Percentiles rank a stretch among this genome's conserved stretches.
Conservation (phyloP, 2,329 filamentous ascomycete genomes). For the Fusarium aywerte region DNA sequence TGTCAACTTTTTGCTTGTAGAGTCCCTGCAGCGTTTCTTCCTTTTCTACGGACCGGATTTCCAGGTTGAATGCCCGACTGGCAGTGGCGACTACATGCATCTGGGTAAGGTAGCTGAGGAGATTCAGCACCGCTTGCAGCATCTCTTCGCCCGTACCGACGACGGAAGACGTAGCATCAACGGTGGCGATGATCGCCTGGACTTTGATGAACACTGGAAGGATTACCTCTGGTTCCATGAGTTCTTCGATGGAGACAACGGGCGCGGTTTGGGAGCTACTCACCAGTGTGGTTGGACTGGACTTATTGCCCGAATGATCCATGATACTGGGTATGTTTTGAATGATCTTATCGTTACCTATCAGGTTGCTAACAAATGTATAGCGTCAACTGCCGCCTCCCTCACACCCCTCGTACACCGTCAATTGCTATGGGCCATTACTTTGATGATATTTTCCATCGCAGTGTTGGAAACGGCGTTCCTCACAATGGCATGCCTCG, state of each 20-base stretch:
- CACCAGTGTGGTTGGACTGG: constrained; percentile 99
- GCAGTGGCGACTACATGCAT: constrained; percentile 95
- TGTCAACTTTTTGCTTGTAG: constrained; percentile 93
- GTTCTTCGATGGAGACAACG: constrained; percentile 94
- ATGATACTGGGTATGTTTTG: constrained; percentile 86
- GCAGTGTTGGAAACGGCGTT: constrained; percentile 52
- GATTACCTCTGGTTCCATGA: constrained; percentile 91
- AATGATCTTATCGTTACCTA: neutral
- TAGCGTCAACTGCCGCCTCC: constrained; percentile 87
- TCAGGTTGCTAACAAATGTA: constrained; percentile 53
- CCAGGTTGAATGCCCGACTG: constrained; percentile 92
- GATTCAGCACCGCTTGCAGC: constrained; percentile 92
- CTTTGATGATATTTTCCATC: constrained; percentile 86
- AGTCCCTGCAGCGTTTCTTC: constrained; percentile 94
- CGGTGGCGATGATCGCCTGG: constrained; percentile 82
- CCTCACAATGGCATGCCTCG: constrained; percentile 58
- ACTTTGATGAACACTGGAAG: constrained; percentile 93
- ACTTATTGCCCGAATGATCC: constrained; percentile 94
- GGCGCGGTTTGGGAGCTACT: constrained; percentile 87
- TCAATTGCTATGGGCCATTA: constrained; percentile 87
- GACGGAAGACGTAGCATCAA: constrained; percentile 91
- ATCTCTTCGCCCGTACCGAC: constrained; percentile 86
- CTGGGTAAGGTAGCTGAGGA: constrained; percentile 94
- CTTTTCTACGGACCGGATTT: constrained; percentile 93
- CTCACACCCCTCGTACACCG: constrained; percentile 91